These are phyloP conservation scores for Trichosporon coremiiforme DNA, from an alignment of 1,284 basidiomycete genomes.

Conservation along the genomic window DNA sequence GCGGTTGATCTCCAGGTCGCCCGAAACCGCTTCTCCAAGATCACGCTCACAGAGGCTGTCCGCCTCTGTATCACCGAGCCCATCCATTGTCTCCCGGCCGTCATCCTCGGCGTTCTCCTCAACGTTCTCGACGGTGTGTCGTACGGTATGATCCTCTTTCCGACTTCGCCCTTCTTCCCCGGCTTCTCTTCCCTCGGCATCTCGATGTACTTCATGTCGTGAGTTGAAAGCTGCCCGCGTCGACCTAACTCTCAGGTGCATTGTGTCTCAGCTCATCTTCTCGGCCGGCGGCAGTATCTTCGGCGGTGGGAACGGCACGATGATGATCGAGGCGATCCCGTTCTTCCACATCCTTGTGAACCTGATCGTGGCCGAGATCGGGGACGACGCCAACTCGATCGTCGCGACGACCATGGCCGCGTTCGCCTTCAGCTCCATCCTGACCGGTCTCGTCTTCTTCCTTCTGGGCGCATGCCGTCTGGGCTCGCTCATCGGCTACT, in stretches of 20 bases:
- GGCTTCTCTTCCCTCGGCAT: slow-evolving; percentile 87
- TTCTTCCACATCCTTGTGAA: slow-evolving; percentile 92
- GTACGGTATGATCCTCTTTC: slow-evolving; percentile 75
- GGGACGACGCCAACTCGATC: slow-evolving; percentile 69
- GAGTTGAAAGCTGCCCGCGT: slow-evolving; percentile 43
- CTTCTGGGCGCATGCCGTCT: slow-evolving; percentile 79
- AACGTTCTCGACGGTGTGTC: slow-evolving; percentile 90
- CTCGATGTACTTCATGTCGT: slow-evolving; percentile 90
- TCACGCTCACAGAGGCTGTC: slow-evolving; percentile 46
- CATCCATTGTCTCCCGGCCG: slow-evolving; percentile 69
- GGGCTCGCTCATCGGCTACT: slow-evolving; percentile 89
- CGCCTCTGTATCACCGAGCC: slow-evolving; percentile 58
- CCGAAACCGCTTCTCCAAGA: slow-evolving; percentile 36
- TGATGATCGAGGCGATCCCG: slow-evolving; percentile 99
- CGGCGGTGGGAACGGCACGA: slow-evolving; percentile 82
- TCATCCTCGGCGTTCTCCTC: slow-evolving; percentile 79
- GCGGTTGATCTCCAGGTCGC: slow-evolving; percentile 25
- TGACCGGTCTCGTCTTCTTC: slow-evolving; percentile 91
- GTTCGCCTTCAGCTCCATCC: slow-evolving; percentile 83
- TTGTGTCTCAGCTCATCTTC: slow-evolving; percentile 83
- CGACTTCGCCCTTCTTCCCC: slow-evolving; percentile 75
- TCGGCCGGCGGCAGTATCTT: slow-evolving; percentile 87
- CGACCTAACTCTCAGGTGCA: slow-evolving; percentile 58
- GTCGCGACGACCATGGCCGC: slow-evolving; percentile 89
- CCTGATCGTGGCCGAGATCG: slow-evolving; percentile 72